Evolutionary conservation across 495 filamentous ascomycete genomes (phyloP).

Genomic region (Pseudevernia furfuracea): DNA sequence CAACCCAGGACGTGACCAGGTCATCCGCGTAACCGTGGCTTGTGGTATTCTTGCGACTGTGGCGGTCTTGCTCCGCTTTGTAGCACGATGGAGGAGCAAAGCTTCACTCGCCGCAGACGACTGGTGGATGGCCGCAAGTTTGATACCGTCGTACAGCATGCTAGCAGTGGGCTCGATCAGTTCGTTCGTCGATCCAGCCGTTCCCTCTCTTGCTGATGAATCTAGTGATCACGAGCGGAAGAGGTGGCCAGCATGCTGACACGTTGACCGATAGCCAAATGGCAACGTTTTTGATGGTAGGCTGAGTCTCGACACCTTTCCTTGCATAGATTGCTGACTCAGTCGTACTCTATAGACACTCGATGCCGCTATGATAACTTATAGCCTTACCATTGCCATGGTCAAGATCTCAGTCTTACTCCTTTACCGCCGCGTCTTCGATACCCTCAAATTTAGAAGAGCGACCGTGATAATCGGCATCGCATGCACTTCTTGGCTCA

Average conservation of each 20-base stretch:
- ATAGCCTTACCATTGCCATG: constrained; percentile 14
- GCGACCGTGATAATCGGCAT: constrained; percentile 3
- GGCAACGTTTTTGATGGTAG: constrained; percentile 5
- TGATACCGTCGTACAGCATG: constrained; percentile 15
- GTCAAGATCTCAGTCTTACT: constrained; percentile 23
- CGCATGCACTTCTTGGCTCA: constrained; percentile 10
- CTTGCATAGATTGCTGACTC: not conserved
- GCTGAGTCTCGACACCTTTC: not conserved
- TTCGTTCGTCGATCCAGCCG: not conserved
- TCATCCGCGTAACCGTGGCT: not conserved
- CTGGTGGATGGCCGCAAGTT: constrained; percentile 6
- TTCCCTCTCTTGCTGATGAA: not conserved
- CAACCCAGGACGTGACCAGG: not conserved
- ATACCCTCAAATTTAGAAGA: not conserved
- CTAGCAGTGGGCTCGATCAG: constrained; percentile 2
- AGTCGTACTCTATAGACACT: not conserved
- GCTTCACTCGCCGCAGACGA: constrained; percentile 12
- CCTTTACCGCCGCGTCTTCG: constrained; percentile 24
- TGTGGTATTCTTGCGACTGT: constrained; percentile 9
- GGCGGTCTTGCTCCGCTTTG: constrained; percentile 3
- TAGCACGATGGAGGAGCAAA: constrained; percentile 13
- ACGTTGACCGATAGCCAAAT: not conserved
- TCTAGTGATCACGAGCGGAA: not conserved
- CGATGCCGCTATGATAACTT: constrained; percentile 11
- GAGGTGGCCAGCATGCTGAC: not conserved